A percentile compares a stretch with the other conserved stretches of the same genome.
phyloP scores from a whole-genome alignment of 2,329 filamentous ascomycete species.

The Paraphaeosphaeria sporulosa region DNA sequence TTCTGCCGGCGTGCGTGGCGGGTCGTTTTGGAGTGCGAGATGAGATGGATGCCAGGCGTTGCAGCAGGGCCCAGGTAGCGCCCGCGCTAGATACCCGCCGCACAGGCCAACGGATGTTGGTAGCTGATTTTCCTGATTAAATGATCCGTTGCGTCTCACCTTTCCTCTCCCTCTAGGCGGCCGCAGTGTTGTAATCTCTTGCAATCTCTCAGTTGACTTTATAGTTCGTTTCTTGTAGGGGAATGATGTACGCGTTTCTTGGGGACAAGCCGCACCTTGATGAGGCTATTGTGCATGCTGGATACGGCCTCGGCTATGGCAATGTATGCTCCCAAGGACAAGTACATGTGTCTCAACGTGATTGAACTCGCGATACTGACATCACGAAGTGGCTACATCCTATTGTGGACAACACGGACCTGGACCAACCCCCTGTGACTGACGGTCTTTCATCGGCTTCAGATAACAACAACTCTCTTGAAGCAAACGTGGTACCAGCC shows the following conservation, averaged over 20 bases:
- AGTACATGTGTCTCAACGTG: conserved; percentile 1
- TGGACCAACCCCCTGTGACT: conserved; percentile 3
- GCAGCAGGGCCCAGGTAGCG: neutral
- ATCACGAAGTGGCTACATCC: conserved; percentile 5
- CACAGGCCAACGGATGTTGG: conserved; percentile 9
- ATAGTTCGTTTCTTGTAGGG: neutral
- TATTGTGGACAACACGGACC: conserved; percentile 1
- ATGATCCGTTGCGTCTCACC: conserved; percentile 4
- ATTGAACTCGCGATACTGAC: neutral
- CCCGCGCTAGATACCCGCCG: neutral
- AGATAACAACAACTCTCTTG: neutral
- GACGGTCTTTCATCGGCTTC: conserved; percentile 6
- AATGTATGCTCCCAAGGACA: conserved; percentile 11
- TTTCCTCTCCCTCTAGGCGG: conserved; percentile 5
- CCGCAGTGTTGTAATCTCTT: conserved; percentile 2
- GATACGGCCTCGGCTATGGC: conserved; percentile 10
- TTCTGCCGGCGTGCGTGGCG: conserved; percentile 4
- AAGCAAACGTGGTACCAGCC: conserved; percentile 1
- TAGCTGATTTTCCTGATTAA: conserved; percentile 6
- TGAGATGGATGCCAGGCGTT: neutral
- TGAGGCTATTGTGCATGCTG: conserved; percentile 4
- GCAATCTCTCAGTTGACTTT: neutral
- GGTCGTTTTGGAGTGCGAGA: conserved; percentile 3
- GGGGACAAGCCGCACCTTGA: conserved; percentile 11
- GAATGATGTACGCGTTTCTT: conserved; percentile 10